Percentiles rank a stretch among this genome's conserved stretches.
phyloP scores from a whole-genome alignment of 2,329 filamentous ascomycete genomes.

The Periconia sp. region DNA sequence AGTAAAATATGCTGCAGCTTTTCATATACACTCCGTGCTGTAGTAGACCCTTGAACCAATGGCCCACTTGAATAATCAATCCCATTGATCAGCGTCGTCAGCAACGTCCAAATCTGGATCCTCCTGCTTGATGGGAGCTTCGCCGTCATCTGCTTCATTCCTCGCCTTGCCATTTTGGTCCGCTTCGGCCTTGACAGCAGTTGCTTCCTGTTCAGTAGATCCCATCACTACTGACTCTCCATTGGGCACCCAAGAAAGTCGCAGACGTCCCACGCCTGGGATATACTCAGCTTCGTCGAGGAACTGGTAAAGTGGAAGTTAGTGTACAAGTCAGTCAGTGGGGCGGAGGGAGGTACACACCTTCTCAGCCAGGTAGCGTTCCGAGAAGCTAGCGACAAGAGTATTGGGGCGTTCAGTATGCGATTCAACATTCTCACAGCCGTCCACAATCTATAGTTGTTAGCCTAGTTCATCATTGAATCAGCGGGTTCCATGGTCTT shows the following conservation, averaged over 20 bases:
- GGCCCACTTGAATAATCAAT: conserved; percentile 6
- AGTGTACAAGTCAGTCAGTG: conserved; percentile 1
- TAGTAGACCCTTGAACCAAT: too few species aligned
- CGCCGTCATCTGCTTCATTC: conserved; percentile 22
- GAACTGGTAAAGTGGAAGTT: conserved; percentile 37
- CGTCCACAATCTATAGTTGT: conserved; percentile 33
- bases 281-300: conserved; percentile 60
- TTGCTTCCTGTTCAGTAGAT: conserved; percentile 1
- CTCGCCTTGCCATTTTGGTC: conserved; percentile 34
- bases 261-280: conserved; percentile 64
- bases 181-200: background rate
- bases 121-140: background rate
- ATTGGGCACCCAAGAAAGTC: conserved; percentile 64
- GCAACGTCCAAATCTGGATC: conserved; percentile 38
- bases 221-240: conserved; percentile 1
- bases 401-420: conserved; percentile 43
- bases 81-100: conserved; percentile 37
- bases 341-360: conserved; percentile 16
- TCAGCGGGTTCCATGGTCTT: conserved; percentile 6
- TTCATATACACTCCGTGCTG: too few species aligned
- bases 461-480: background rate
- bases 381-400: conserved; percentile 46
- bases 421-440: conserved; percentile 40
- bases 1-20: too few species aligned
- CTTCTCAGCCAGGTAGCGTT: conserved; percentile 66